A percentile compares a stretch with the other conserved stretches of the same genome.
phyloP scores from a whole-genome alignment of 2,329 filamentous ascomycete species.

The Fonsecaea nubica region DNA sequence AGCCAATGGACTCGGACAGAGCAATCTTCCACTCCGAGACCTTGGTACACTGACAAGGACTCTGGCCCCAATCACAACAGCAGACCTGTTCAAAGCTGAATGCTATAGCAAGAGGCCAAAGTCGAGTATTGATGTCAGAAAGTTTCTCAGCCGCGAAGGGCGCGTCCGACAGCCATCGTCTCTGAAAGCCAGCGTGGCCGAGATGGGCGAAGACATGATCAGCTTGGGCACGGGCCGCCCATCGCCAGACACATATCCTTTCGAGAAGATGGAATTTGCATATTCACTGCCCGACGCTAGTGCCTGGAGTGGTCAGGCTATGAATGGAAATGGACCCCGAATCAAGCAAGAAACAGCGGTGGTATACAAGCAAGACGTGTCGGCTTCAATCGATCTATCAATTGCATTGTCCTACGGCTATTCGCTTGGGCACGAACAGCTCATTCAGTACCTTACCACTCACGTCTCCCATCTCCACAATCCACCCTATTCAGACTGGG shows the following conservation, averaged over 20 bases:
- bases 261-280: neutral
- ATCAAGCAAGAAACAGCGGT: neutral
- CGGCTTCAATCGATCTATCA: conserved; percentile 8
- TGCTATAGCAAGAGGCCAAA: neutral
- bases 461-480: conserved; percentile 6
- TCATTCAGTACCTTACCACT: conserved; percentile 14
- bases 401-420: conserved; percentile 14
- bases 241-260: conserved; percentile 2
- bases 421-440: conserved; percentile 14
- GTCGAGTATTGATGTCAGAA: neutral
- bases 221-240: conserved; percentile 6
- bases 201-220: conserved; percentile 11
- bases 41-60: neutral
- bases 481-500: conserved; percentile 10
- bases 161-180: conserved; percentile 10
- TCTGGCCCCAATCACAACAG: neutral
- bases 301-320: neutral
- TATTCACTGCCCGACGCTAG: neutral
- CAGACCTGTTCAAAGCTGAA: neutral
- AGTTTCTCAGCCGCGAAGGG: conserved; percentile 12
- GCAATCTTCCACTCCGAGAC: neutral
- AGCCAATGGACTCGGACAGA: neutral
- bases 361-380: conserved; percentile 2
- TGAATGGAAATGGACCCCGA: neutral
- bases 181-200: conserved; percentile 12